A percentile compares a stretch with the other conserved stretches of the same genome.
Evolutionary conservation across 495 filamentous ascomycete species (phyloP).

Genomic region (Aspergillus mulundensis): DNA sequence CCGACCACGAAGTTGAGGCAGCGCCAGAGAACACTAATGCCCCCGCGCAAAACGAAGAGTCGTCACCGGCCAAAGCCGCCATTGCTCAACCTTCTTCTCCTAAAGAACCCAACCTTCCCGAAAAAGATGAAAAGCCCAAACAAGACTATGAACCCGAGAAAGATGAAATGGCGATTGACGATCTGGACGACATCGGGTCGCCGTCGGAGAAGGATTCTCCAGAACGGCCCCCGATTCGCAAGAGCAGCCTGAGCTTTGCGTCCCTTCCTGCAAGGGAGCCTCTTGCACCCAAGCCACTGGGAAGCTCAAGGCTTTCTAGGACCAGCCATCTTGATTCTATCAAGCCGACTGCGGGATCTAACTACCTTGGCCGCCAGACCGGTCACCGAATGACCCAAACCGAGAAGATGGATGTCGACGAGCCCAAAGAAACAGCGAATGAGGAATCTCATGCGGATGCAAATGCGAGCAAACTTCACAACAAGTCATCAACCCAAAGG

Average conservation of each 20-base stretch:
- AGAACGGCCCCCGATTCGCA: conserved; percentile 63
- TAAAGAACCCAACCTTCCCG: conserved; percentile 22
- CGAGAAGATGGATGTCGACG: conserved; percentile 56
- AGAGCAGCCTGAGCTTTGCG: conserved; percentile 91
- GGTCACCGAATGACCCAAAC: conserved; percentile 34
- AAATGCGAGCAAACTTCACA: conserved; percentile 57
- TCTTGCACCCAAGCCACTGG: conserved; percentile 73
- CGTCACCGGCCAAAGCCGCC: conserved; percentile 22
- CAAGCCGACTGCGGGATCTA: conserved; percentile 41
- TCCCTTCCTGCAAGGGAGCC: conserved; percentile 89
- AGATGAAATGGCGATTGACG: conserved; percentile 47
- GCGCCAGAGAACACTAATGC: conserved; percentile 4
- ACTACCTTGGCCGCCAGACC: conserved; percentile 57
- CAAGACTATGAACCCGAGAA: conserved; percentile 26
- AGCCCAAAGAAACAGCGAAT: conserved; percentile 38
- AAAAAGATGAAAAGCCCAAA: conserved; percentile 40
- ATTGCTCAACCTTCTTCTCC: conserved; percentile 12
- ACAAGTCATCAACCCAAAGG: conserved; percentile 85
- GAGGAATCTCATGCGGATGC: conserved; percentile 31
- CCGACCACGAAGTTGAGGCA: not conserved
- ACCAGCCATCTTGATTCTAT: conserved; percentile 74
- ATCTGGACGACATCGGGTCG: conserved; percentile 53
- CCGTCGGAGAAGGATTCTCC: conserved; percentile 61
- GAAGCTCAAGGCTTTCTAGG: conserved; percentile 65
- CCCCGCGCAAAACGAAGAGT: conserved; percentile 3